These are phyloP conservation scores for Pseudopithomyces chartarum DNA, from an alignment of 2,329 filamentous ascomycete genomes.

Conservation along the genomic window DNA sequence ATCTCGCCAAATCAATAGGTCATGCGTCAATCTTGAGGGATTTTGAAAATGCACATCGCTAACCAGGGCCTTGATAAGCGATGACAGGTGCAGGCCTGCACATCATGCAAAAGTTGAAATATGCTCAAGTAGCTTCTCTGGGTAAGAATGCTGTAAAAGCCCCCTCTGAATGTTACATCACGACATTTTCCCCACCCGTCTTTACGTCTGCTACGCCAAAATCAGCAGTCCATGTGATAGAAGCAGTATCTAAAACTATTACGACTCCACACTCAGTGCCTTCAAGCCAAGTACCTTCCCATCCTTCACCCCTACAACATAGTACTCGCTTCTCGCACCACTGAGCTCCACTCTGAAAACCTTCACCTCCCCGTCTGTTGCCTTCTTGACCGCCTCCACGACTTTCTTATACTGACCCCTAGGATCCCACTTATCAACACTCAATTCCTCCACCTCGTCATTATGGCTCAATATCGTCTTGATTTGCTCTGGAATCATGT, in stretches of 20 bases:
- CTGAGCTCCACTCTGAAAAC: slow-evolving; percentile 74
- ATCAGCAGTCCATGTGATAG: no score
- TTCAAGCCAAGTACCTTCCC: slow-evolving; percentile 76
- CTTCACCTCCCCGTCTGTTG: slow-evolving; percentile 70
- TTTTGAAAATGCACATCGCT: no score
- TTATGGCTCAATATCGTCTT: slow-evolving; percentile 66
- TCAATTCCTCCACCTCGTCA: slow-evolving; percentile 67
- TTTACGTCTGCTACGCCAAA: no score
- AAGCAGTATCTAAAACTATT: neutral
- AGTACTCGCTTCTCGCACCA: slow-evolving; percentile 75
- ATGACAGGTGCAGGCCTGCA: no score
- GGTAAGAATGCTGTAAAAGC: no score
- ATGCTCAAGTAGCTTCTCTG: no score
- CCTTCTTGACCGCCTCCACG: slow-evolving; percentile 70
- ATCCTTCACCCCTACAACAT: slow-evolving; percentile 69
- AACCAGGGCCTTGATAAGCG: no score
- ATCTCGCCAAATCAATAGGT: no score
- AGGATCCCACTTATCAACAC: slow-evolving; percentile 74
- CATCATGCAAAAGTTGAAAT: no score
- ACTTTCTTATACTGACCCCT: slow-evolving; percentile 71
- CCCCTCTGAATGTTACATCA: no score
- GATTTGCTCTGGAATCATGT: slow-evolving; percentile 64
- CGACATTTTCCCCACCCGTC: no score
- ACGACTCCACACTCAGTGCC: slow-evolving; percentile 73
- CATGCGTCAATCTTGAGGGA: no score